A percentile compares a stretch with the other conserved stretches of the same genome.
Evolutionary conservation across 2,329 filamentous ascomycete species (phyloP).

Genomic region (Trichoderma brevicompactum): DNA sequence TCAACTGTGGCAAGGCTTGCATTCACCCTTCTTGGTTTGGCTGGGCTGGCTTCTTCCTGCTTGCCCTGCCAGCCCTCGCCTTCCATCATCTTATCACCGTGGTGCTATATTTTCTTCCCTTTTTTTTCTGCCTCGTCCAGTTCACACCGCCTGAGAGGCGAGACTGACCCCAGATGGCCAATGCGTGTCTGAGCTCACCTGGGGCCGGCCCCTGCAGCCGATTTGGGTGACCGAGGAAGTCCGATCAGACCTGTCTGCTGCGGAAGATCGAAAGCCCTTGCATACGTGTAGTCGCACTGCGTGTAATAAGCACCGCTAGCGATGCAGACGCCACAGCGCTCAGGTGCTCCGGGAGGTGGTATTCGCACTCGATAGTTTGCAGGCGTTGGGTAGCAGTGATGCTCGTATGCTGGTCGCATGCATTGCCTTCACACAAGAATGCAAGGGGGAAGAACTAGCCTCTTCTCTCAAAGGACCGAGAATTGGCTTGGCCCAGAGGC

Average conservation of each 20-base stretch:
- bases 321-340: background rate
- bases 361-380: conserved; percentile 1
- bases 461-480: no score
- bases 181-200: conserved; percentile 17
- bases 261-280: background rate
- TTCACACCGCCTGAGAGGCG: conserved; percentile 13
- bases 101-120: background rate
- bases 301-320: background rate
- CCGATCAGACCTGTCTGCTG: conserved; percentile 6
- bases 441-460: conserved; percentile 6
- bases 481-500: no score
- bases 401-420: conserved; percentile 4
- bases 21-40: no score
- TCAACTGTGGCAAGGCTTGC: background rate
- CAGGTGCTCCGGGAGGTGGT: background rate
- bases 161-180: conserved; percentile 4
- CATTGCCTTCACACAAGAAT: conserved; percentile 11
- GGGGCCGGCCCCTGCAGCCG: background rate
- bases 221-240: conserved; percentile 5
- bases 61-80: no score
- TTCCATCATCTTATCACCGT: no score
- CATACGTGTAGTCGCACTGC: no score
- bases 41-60: no score
- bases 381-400: conserved; percentile 11
- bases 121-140: background rate